Evolutionary conservation across 148 eudicot species (phyloP), one percentile per base, ranked within the genome.

Genomic region (Rhododendron kiyosumense): DNA sequence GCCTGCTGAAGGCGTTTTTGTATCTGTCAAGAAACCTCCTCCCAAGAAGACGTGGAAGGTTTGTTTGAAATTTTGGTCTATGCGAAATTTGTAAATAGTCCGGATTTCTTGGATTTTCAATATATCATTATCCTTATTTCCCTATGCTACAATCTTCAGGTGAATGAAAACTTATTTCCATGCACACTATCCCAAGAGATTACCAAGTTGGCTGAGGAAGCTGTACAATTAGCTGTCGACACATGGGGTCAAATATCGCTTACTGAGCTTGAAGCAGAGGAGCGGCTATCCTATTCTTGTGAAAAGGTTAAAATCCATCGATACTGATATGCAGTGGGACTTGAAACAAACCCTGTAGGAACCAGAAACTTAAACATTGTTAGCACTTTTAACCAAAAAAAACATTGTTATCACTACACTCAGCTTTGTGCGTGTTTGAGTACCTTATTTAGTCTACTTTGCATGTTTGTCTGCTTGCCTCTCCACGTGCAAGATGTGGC

Each of bases 241-340:
- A 88, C 94, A 80, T 95, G 99, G 99, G 99, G 99, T 43, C 93
- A 90, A 83, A 92, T 89, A 87, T 97, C 99, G 67, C 90, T 97
- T 88, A 89, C 93, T 87, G 99, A 95, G 89, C 98, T 97, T 84
- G 99, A 97, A 90, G 98, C 96, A 63, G 99, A 97, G 90, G 99
- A 97, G 82, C 86, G 98, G 63, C 91, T 97, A 36, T 97, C 98
- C 80, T 95, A 94, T 91, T 92, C 93, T 77, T 95, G 98, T 90
- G 99, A 97, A 90, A 97, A 97, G 99, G 99, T 95, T 65, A 86
- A 90, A 59, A 67, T 85, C 38, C 81, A 26, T 75, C 18, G 38
- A 30, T 71, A 30, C 20, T 71, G 76, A 30, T 4, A 69, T 30
- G 13, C 6, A 59, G 28, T 71, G 36, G 76, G 36, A 30, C 76